Evolutionary conservation across 768 basidiomycete genomes (phyloP), one percentile per base, ranked within the genome.

Genomic region (Pleurotus sapidus): DNA sequence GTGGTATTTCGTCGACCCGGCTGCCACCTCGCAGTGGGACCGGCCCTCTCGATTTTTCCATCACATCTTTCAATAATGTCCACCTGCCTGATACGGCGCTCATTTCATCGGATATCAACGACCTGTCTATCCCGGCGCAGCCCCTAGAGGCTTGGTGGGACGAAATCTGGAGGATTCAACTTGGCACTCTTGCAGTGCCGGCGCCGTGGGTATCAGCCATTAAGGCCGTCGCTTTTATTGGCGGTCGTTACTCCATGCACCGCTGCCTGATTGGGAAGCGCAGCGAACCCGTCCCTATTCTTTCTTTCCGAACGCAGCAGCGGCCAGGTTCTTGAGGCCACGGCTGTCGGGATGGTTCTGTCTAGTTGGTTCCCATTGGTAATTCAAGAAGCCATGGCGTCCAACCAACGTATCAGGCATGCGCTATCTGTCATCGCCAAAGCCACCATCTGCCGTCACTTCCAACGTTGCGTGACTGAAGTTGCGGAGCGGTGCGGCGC

Each of bases 401-500:
- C 67, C 11, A 79, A 83, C 61, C 71, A 69, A 17, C 80, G 80
- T 12, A 70, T 86, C 43, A 73, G 81, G 46, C 82, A 84, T 61
- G 84, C 78, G 12, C 66, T 85, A 59, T 78, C 84, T 11, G 80
- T 83, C 20, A 78, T 82, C 55, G 70, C 75, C 49, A 88, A 88
- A 68, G 72, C 84, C 5, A 79, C 79, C 1, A 72, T 84, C 48
- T 77, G 79, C 45, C 76, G 79, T 4, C 83, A 84, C 56, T 77
- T 80, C 60, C 80, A 82, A 60, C 71, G 78, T 15, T 80, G 76
- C 58, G 70, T 76, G 6, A 68, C 77, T 8, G 79, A 81, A 56
- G 72, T 87, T n/a, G 74, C 82, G 4, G 86, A 88, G 59, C 76
- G 86, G 9, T 86, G 82, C 57, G 86, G 86, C 48, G 86, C 84